phyloP scores from a whole-genome alignment of 306 rosid species.

The Trichosanthes cucumerina region DNA sequence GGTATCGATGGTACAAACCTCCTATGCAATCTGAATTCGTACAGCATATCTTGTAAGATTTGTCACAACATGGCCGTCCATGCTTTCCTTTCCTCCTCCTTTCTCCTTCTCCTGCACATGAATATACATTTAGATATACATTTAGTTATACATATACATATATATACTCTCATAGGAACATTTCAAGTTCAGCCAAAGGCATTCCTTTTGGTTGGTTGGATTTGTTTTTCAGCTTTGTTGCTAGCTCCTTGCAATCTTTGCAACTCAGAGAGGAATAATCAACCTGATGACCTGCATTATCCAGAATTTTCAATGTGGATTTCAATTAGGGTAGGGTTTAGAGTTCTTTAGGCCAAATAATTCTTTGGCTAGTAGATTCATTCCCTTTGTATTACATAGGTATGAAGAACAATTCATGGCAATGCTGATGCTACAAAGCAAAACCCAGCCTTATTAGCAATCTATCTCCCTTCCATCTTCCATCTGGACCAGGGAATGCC shows the following conservation, averaged over 20 bases:
- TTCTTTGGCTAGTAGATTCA: background rate
- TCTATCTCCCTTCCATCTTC: background rate
- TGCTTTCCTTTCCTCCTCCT: background rate
- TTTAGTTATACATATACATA: background rate
- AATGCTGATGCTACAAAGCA: background rate
- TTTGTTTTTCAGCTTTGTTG: background rate
- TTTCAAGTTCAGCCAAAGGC: background rate
- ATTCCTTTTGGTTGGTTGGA: background rate
- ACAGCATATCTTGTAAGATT: background rate
- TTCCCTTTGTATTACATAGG: background rate
- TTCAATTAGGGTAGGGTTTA: background rate
- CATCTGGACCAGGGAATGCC: background rate
- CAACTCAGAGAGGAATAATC: background rate
- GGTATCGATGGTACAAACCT: background rate
- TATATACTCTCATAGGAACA: background rate
- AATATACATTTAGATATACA: background rate
- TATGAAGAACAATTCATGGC: background rate
- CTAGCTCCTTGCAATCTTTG: background rate
- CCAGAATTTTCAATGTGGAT: background rate
- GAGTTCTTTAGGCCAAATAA: background rate
- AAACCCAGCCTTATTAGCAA: background rate
- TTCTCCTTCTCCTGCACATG: background rate
- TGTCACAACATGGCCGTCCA: background rate
- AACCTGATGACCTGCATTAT: background rate
- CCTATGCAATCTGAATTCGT: background rate